Evolutionary conservation across 2,329 filamentous ascomycete species (phyloP).

Genomic region (Microcera coccophila): DNA sequence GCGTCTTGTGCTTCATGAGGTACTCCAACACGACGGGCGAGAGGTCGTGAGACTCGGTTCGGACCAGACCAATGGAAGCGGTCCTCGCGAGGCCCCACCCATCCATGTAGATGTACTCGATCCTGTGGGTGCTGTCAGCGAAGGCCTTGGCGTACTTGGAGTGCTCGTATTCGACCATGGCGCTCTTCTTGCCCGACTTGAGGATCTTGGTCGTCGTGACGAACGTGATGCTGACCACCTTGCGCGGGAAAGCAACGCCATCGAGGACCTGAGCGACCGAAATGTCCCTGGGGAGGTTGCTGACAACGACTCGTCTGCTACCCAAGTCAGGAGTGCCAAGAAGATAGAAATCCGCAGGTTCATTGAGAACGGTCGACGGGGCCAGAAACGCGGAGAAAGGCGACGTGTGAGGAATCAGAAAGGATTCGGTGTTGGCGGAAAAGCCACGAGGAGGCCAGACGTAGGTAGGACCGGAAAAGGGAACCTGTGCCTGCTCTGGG

Average conservation of each 20-base stretch:
- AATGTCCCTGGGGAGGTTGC: neutral
- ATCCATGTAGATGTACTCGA: neutral
- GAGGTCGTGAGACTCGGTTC: neutral
- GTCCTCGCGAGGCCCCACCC: neutral
- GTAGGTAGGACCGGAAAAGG: too few relatives aligned
- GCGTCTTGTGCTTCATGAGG: neutral
- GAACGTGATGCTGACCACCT: neutral
- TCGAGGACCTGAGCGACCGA: neutral
- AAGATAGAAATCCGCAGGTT: neutral
- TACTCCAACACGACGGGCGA: neutral
- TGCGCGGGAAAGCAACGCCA: neutral
- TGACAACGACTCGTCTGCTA: neutral
- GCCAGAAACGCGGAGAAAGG: too few relatives aligned
- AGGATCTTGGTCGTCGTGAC: neutral
- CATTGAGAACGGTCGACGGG: too few relatives aligned
- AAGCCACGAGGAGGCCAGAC: neutral
- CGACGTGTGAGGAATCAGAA: too few relatives aligned
- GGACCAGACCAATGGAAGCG: neutral
- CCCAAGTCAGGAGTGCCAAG: neutral
- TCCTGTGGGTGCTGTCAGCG: neutral
- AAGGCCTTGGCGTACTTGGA: neutral
- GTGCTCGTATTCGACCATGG: neutral
- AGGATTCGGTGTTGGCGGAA: neutral
- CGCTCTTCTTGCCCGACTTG: neutral
- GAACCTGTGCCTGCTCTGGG: too few relatives aligned